phyloP scores from a whole-genome alignment of 31 red algal species.

The Endocladia muricata region DNA sequence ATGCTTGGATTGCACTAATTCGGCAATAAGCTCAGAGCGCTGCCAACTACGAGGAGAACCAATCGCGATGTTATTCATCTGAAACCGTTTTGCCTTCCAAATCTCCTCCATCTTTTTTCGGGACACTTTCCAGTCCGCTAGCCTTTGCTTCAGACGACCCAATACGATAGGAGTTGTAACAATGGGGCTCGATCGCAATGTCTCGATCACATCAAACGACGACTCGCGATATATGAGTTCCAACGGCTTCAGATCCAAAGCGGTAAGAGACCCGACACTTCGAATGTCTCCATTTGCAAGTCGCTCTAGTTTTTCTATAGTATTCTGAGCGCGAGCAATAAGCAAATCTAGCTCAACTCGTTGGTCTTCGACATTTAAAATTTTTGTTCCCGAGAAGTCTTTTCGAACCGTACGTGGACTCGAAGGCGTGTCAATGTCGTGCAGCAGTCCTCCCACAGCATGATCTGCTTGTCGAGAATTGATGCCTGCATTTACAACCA shows the following conservation, averaged over 20 bases:
- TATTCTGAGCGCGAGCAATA: conserved; percentile 32
- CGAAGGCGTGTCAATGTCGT: neutral
- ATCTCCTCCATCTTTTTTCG: conserved; percentile 29
- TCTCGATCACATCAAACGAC: conserved; percentile 51
- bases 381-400: neutral
- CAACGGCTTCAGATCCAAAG: conserved; percentile 63
- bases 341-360: conserved; percentile 53
- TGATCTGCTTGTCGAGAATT: neutral
- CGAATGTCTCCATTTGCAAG: conserved; percentile 24
- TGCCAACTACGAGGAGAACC: conserved; percentile 22
- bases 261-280: conserved; percentile 18
- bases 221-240: conserved; percentile 74
- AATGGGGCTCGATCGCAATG: conserved; percentile 50
- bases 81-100: conserved; percentile 50
- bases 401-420: conserved; percentile 22
- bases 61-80: neutral
- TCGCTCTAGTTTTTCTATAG: conserved; percentile 53
- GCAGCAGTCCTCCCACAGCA: neutral
- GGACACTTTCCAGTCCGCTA: conserved; percentile 34
- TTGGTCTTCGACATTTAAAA: conserved; percentile 36
- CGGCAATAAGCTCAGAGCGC: conserved; percentile 10
- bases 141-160: conserved; percentile 35
- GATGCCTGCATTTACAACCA: neutral
- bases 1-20: neutral
- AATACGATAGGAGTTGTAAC: conserved; percentile 60